These are phyloP conservation scores for Aspergillus fijiensis DNA, from an alignment of 2,329 filamentous ascomycete genomes.

Conservation along the genomic window DNA sequence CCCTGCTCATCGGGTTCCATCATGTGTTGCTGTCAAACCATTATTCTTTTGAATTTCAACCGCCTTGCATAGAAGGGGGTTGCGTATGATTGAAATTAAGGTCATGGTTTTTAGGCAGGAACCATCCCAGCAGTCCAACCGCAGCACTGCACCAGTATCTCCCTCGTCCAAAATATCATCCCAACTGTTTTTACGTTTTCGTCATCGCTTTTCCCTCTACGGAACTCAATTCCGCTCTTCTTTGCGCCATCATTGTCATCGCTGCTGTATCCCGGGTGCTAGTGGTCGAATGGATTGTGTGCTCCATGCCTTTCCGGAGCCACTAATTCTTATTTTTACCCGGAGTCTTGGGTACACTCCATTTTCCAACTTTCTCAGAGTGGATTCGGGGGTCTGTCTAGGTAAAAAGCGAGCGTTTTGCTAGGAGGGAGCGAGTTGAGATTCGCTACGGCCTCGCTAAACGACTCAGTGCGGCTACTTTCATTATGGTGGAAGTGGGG, in stretches of 20 bases:
- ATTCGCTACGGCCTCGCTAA: not conserved
- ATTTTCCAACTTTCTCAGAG: not conserved
- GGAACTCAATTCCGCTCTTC: constrained; percentile 4
- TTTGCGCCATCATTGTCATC: not conserved
- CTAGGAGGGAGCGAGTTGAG: not conserved
- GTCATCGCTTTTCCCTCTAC: not conserved
- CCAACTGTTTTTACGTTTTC: not conserved
- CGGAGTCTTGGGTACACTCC: not conserved
- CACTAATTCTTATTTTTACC: not conserved
- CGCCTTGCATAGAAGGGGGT: not conserved
- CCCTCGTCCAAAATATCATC: not conserved
- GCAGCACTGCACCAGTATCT: not conserved
- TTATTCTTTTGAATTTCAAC: not conserved
- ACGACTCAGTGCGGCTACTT: not conserved
- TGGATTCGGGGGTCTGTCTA: not conserved
- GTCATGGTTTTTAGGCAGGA: not conserved
- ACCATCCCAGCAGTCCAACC: no score
- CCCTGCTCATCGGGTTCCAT: not conserved
- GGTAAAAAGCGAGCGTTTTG: not conserved
- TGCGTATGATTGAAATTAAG: not conserved
- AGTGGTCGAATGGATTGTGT: constrained; percentile 1
- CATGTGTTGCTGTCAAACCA: constrained; percentile 2
- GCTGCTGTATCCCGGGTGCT: not conserved
- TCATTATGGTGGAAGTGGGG: not conserved
- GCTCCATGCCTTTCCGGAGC: not conserved